Percentiles rank a stretch among this genome's conserved stretches.
Evolutionary conservation across 1,284 basidiomycete genomes (phyloP).

Genomic region (Flammula alnicola): DNA sequence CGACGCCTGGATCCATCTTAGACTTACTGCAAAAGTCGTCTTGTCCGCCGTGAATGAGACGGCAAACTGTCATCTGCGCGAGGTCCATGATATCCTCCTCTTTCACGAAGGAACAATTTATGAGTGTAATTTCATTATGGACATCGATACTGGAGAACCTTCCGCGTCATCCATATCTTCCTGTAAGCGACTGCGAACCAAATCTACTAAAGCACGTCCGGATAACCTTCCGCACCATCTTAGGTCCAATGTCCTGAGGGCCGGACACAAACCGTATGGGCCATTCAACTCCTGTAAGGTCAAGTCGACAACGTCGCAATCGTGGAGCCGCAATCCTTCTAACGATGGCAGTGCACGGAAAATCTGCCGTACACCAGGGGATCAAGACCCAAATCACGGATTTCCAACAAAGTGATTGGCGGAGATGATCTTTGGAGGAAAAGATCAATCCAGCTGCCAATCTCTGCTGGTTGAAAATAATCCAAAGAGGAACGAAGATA

Average conservation of each 20-base stretch:
- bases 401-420: conserved; percentile 53
- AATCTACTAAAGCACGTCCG: conserved; percentile 53
- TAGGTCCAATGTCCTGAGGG: conserved; percentile 54
- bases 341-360: conserved; percentile 41
- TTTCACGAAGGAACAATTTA: conserved; percentile 62
- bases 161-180: background rate
- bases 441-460: conserved; percentile 40
- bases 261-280: conserved; percentile 50
- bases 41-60: conserved; percentile 46
- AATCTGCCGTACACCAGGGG: conserved; percentile 37
- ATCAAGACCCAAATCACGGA: conserved; percentile 47
- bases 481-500: conserved; percentile 49
- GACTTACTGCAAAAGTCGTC: conserved; percentile 63
- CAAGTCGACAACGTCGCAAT: conserved; percentile 61
- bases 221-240: conserved; percentile 65
- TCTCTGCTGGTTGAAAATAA: conserved; percentile 41
- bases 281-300: conserved; percentile 47
- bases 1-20: conserved; percentile 31
- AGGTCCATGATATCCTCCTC: conserved; percentile 60
- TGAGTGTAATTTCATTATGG: conserved; percentile 54
- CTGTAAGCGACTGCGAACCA: conserved; percentile 46
- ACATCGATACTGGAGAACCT: conserved; percentile 5
- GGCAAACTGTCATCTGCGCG: conserved; percentile 52
- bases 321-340: conserved; percentile 58
- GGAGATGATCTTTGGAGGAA: conserved; percentile 48